A percentile compares a stretch with the other conserved stretches of the same genome.
phyloP scores from a whole-genome alignment of 208 protist genomes.

The Leishmania amazonensis region DNA sequence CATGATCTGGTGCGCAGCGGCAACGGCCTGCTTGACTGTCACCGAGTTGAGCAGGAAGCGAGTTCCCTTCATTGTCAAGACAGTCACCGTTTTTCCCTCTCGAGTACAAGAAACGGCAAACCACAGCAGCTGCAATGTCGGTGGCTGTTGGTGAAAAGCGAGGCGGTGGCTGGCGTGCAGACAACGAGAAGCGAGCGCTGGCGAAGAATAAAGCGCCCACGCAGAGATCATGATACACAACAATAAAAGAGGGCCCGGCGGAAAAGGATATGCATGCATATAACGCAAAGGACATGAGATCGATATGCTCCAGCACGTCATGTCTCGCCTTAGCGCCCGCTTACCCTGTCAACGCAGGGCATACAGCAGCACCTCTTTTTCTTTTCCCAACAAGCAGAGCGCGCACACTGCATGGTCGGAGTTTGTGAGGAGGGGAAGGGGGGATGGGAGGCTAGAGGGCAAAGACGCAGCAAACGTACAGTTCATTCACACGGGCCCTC shows the following conservation, averaged over 20 bases:
- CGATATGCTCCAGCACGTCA: not conserved
- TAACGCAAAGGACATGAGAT: not conserved
- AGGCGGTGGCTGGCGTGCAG: not conserved
- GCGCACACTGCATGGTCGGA: not conserved
- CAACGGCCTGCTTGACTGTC: slow-evolving; percentile 29
- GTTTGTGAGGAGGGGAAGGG: too few species aligned
- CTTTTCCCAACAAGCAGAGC: too few species aligned
- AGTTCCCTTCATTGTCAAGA: slow-evolving; percentile 21
- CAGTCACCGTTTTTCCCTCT: not conserved
- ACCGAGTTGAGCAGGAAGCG: slow-evolving; percentile 24
- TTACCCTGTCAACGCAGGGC: not conserved
- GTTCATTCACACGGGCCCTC: not conserved
- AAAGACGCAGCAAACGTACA: not conserved
- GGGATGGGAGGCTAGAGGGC: not conserved
- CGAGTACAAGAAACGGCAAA: not conserved
- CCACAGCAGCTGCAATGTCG: not conserved
- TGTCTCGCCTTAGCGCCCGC: not conserved
- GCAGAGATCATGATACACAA: not conserved
- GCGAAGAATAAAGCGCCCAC: not conserved
- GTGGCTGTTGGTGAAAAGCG: not conserved
- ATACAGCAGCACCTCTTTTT: not conserved
- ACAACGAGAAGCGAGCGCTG: not conserved
- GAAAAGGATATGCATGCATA: not conserved
- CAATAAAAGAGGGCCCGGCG: not conserved
- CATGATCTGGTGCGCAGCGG: slow-evolving; percentile 48